Conservation (phyloP, 352 stramenopile species). For the Phytophthora hybrid region DNA sequence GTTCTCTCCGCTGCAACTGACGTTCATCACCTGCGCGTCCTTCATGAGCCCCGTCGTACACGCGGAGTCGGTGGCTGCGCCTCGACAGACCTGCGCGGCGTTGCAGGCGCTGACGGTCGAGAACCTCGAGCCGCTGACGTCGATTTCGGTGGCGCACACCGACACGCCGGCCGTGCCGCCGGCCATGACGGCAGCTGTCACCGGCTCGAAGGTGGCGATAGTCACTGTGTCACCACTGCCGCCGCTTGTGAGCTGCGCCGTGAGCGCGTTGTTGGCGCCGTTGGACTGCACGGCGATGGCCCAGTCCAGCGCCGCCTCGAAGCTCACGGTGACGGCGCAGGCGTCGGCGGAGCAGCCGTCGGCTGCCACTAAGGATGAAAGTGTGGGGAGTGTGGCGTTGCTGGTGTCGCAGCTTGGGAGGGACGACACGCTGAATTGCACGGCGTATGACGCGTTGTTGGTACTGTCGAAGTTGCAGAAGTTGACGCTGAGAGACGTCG, state of each 20-base stretch:
- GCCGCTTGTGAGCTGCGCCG: conserved; percentile 54
- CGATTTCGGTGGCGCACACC: conserved; percentile 58
- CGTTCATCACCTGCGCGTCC: conserved; percentile 40
- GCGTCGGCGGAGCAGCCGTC: conserved; percentile 49
- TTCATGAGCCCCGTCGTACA: conserved; percentile 58
- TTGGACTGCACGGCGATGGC: conserved; percentile 61
- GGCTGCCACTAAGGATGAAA: conserved; percentile 44
- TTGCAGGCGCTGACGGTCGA: conserved; percentile 68
- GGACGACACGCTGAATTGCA: conserved; percentile 58
- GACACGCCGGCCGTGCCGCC: conserved; percentile 39
- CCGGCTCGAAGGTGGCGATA: conserved; percentile 51
- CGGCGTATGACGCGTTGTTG: conserved; percentile 38
- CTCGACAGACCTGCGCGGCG: conserved; percentile 61
- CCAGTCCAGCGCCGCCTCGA: conserved; percentile 72
- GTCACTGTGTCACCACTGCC: conserved; percentile 55
- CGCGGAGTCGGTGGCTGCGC: conserved; percentile 46
- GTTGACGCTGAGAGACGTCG: conserved; percentile 53
- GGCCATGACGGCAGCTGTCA: conserved; percentile 44
- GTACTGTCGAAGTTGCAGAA: conserved; percentile 75
- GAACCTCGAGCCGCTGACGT: conserved; percentile 60
- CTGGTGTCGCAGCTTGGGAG: conserved; percentile 57
- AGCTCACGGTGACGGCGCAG: conserved; percentile 62
- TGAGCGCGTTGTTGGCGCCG: conserved; percentile 51
- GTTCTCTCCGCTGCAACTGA: conserved; percentile 51
- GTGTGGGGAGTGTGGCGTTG: conserved; percentile 47